phyloP scores from a whole-genome alignment of 345 rosid genomes.

The Citrus medica region DNA sequence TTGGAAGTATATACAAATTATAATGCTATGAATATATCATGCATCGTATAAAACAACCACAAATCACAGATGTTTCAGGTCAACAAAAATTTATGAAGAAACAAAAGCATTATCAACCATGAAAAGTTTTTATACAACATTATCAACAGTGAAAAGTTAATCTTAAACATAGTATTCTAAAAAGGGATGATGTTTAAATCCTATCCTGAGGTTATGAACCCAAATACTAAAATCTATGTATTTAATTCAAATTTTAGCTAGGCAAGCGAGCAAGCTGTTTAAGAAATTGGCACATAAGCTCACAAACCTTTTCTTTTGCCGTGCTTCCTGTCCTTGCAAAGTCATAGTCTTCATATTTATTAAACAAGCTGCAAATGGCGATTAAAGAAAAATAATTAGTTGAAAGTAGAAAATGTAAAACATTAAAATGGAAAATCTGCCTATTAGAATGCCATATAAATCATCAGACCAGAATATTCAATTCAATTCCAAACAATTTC shows the following conservation, averaged over 20 bases:
- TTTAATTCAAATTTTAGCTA: neutral
- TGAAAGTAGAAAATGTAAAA: neutral
- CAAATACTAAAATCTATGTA: neutral
- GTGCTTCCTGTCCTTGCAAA: conserved; percentile 84
- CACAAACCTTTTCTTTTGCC: conserved; percentile 65
- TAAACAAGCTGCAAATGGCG: conserved; percentile 54
- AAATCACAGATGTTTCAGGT: neutral
- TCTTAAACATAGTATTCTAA: neutral
- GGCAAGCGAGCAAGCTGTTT: neutral
- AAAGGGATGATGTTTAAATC: neutral
- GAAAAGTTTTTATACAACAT: neutral
- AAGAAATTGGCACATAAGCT: neutral
- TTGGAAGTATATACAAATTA: neutral
- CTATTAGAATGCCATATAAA: neutral
- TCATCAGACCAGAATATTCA: neutral
- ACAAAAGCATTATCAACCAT: neutral
- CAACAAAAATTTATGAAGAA: neutral
- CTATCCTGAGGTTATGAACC: neutral
- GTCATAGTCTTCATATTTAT: conserved; percentile 72
- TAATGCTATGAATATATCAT: neutral
- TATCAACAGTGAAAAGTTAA: neutral
- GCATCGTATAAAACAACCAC: neutral
- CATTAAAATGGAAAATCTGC: neutral
- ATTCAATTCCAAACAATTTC: neutral
- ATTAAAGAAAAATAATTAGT: neutral